phyloP scores from a whole-genome alignment of 2,329 filamentous ascomycete species.

The Diaporthe humulicola region DNA sequence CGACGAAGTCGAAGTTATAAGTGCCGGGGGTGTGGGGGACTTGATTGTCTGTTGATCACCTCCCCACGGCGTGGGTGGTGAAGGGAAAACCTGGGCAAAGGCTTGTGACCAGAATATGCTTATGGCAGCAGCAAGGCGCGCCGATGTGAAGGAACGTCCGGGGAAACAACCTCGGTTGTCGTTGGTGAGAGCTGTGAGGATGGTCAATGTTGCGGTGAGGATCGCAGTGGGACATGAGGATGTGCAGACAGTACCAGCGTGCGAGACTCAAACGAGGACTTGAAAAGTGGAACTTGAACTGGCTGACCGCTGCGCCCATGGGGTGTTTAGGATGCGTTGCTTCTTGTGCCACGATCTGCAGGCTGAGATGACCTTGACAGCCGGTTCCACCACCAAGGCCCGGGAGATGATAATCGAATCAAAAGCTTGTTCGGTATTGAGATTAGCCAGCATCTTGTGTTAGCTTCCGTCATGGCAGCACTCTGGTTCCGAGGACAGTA shows the following conservation, averaged over 20 bases:
- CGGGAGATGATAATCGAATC: not conserved
- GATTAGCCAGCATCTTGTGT: not conserved
- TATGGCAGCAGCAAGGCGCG: not conserved
- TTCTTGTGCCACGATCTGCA: not conserved
- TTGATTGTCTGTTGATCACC: not conserved
- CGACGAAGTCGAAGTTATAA: slow-evolving; percentile 20
- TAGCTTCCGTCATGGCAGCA: not conserved
- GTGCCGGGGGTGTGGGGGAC: not conserved
- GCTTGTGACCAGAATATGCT: too few relatives aligned
- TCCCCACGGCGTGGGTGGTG: not conserved
- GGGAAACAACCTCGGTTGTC: not conserved
- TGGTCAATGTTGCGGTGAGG: not conserved
- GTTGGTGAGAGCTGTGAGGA: not conserved
- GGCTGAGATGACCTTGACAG: not conserved
- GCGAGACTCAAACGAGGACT: not conserved
- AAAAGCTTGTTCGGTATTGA: not conserved
- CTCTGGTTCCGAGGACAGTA: too few relatives aligned
- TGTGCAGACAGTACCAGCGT: not conserved
- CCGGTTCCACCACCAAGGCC: not conserved
- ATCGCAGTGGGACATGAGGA: slow-evolving; percentile 3
- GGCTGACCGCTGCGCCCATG: not conserved
- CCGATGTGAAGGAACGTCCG: not conserved
- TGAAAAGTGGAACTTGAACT: not conserved
- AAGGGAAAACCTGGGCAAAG: not conserved
- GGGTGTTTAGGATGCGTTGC: not conserved